Evolutionary conservation across 768 basidiomycete species (phyloP).

Genomic region (Mycena rebaudengoi): DNA sequence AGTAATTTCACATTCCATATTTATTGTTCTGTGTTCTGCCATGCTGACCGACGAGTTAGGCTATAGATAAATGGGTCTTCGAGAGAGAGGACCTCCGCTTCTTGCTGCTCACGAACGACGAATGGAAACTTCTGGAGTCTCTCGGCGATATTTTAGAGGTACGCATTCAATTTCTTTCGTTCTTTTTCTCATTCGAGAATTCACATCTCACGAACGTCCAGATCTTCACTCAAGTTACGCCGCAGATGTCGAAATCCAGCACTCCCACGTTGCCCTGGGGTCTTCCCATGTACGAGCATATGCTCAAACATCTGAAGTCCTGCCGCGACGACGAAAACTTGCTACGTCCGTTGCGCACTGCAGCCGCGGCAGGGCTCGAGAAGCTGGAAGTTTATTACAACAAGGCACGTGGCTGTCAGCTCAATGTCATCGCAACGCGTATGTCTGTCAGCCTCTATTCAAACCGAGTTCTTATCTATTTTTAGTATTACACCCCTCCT

Average conservation of each 20-base stretch:
- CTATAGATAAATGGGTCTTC: neutral
- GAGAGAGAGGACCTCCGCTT: neutral
- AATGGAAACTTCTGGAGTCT: neutral
- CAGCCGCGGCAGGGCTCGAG: neutral
- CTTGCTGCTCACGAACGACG: neutral
- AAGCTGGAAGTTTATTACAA: neutral
- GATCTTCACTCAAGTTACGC: constrained; percentile 1
- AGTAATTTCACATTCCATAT: too few species aligned
- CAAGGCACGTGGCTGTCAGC: neutral
- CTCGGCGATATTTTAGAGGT: neutral
- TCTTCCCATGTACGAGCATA: neutral
- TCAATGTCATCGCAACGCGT: neutral
- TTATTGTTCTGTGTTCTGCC: too few species aligned
- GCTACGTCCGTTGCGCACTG: neutral
- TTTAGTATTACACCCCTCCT: neutral
- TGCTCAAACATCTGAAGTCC: neutral
- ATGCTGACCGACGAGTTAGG: too few species aligned
- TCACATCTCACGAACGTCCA: too few species aligned
- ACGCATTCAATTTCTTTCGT: too few species aligned
- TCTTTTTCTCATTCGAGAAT: too few species aligned
- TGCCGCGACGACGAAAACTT: neutral
- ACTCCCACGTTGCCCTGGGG: constrained; percentile 1
- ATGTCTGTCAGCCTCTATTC: too few species aligned
- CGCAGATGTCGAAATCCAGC: neutral
- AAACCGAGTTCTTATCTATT: too few species aligned